Evolutionary conservation across 129 eudicot species (phyloP), one percentile per base, ranked within the genome.

Genomic region (Chrysanthemum makinoi): DNA sequence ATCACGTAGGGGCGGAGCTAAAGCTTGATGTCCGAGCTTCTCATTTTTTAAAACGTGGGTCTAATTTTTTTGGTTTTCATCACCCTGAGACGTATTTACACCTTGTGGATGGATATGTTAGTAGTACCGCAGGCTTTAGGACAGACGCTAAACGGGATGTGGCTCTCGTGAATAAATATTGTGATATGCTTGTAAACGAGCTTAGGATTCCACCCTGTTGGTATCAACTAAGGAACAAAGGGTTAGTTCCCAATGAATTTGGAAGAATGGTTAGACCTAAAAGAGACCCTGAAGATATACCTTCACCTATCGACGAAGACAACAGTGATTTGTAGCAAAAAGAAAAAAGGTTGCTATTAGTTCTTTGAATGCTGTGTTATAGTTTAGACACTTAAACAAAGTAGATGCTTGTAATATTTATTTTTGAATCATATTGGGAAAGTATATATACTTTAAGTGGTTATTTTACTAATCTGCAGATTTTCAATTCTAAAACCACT

Each of bases 21-120:
- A 86, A 83, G 82, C 86, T 91, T 2, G 96, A 91, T 33, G 86
- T 72, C 0, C 30, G 83, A 60, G 67, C 87, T 18, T 88, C 96
- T 3, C 93, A 94, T 35, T 86, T 75, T 35, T 71, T 91, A 18
- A 91, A 91, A 69, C 80, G 80, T 17, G 83, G 87, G 59, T 74
- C 88, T 10, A 85, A 91, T 33, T 66, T 86, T 11, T 12, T 83
- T 9, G 91, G 96, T 3, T 69, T 78, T 50, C 97, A 91, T 68
- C 84, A 82, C 81, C 87, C 85, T 0, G 97, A 91, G 77, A 88
- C 97, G 6, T 88, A 91, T 74, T 84, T 91, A 15, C 97, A 91
- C 67, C 72, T 91, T 10, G 82, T 91, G 3, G 97, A 91, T 56
- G 97, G 93, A 22, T 88, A 61, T 19, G 64, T 51, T 0, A 68